Evolutionary conservation across 1,284 basidiomycete species (phyloP).

Genomic region (Sporisorium exsertum): DNA sequence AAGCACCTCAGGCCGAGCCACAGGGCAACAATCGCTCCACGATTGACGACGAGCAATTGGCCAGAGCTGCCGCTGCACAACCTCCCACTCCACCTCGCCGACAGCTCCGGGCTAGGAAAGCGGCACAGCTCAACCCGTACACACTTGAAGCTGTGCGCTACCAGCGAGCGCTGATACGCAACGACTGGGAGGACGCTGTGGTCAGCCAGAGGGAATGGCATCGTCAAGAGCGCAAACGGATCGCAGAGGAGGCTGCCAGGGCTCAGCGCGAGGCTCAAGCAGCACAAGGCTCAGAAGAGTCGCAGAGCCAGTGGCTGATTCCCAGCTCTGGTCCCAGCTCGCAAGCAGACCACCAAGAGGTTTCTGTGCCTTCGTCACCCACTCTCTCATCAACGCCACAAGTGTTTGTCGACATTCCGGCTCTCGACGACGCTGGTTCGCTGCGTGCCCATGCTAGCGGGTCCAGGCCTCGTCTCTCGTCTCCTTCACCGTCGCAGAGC

Average conservation of each 20-base stretch:
- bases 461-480: constrained; percentile 1
- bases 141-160: constrained; percentile 69
- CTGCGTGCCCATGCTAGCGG: background rate
- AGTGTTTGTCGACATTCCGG: constrained; percentile 35
- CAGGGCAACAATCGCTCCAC: background rate
- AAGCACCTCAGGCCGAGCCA: background rate
- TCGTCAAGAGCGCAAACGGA: constrained; percentile 43
- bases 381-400: constrained; percentile 5
- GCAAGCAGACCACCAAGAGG: constrained; percentile 31
- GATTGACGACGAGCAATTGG: constrained; percentile 24
- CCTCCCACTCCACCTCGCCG: constrained; percentile 49
- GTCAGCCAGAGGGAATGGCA: constrained; percentile 64
- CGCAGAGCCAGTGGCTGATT: constrained; percentile 47
- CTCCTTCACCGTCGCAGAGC: constrained; percentile 31
- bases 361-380: constrained; percentile 21
- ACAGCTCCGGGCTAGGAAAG: constrained; percentile 66
- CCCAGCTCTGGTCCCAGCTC: constrained; percentile 44
- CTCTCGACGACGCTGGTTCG: background rate
- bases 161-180: constrained; percentile 64
- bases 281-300: constrained; percentile 23
- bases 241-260: constrained; percentile 38
- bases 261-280: constrained; percentile 24
- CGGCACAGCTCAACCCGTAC: constrained; percentile 70
- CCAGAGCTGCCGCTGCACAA: constrained; percentile 35
- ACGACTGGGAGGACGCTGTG: constrained; percentile 71